Conservation (phyloP, 2,329 filamentous ascomycete species). For the Talaromyces atroroseus region DNA sequence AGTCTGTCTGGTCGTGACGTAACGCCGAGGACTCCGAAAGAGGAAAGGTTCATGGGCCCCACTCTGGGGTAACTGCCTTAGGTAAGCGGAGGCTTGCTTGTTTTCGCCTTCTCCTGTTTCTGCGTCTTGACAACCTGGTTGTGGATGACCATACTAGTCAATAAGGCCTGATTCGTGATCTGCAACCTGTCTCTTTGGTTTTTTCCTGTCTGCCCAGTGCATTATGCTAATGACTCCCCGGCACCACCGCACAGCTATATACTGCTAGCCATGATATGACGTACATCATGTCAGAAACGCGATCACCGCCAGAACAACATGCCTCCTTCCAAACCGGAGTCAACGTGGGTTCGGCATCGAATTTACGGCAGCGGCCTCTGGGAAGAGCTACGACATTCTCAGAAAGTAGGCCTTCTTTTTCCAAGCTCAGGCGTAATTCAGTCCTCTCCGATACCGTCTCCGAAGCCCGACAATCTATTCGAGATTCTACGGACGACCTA, state of each 20-base stretch:
- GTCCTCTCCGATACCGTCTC: conserved; percentile 70
- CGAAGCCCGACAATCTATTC: conserved; percentile 59
- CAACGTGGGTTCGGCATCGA: conserved; percentile 17
- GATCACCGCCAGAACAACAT: conserved; percentile 17
- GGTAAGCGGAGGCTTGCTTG: neutral
- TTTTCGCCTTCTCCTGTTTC: too few relatives aligned
- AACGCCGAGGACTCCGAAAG: too few relatives aligned
- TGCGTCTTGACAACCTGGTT: neutral
- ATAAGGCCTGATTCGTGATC: neutral
- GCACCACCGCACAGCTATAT: neutral
- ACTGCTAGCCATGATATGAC: neutral
- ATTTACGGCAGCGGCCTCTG: conserved; percentile 32
- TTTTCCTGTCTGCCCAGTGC: neutral
- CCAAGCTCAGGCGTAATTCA: conserved; percentile 62
- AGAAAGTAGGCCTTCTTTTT: conserved; percentile 24
- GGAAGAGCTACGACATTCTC: conserved; percentile 33
- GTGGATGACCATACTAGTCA: neutral
- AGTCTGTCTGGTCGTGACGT: neutral
- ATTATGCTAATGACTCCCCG: neutral
- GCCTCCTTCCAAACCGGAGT: conserved; percentile 15
- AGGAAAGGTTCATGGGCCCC: neutral
- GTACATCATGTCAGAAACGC: conserved; percentile 19
- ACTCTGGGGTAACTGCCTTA: neutral
- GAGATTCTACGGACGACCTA: conserved; percentile 65
- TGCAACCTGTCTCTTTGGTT: neutral